Conservation (phyloP, 1,284 basidiomycete species). For the Rhodotorula sp. region DNA sequence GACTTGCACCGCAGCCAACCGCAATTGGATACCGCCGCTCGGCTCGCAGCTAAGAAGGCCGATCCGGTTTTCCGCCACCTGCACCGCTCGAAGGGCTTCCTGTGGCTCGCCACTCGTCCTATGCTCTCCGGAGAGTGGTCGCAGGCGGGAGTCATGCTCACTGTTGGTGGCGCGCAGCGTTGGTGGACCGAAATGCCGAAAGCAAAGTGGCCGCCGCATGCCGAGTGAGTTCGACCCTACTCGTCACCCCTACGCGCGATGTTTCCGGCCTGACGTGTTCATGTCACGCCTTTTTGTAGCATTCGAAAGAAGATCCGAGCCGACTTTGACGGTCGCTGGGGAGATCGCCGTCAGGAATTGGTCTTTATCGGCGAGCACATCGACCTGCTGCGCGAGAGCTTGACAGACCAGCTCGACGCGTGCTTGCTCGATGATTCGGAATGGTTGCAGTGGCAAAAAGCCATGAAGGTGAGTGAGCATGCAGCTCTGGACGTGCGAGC, state of each 20-base stretch:
- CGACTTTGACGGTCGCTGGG: conserved; percentile 54
- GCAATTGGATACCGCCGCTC: conserved; percentile 52
- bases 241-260: background rate
- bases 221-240: conserved; percentile 35
- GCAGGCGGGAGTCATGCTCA: conserved; percentile 54
- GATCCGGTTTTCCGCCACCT: conserved; percentile 50
- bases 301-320: conserved; percentile 50
- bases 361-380: conserved; percentile 51
- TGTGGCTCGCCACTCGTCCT: conserved; percentile 52
- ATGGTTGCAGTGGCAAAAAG: conserved; percentile 50
- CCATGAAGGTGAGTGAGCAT: conserved; percentile 47
- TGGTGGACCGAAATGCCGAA: conserved; percentile 53
- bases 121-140: conserved; percentile 53
- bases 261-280: background rate
- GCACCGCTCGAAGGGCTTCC: conserved; percentile 54
- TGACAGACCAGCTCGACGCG: conserved; percentile 50
- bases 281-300: background rate
- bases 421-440: conserved; percentile 52
- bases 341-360: conserved; percentile 54
- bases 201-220: conserved; percentile 51
- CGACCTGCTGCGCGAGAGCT: conserved; percentile 45
- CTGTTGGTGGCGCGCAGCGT: conserved; percentile 50
- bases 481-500: background rate
- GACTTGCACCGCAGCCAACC: conserved; percentile 45
- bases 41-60: conserved; percentile 51